Base-by-base conservation (phyloP, 1,284 basidiomycete species). In the Rugosomyces carneus region DNA sequence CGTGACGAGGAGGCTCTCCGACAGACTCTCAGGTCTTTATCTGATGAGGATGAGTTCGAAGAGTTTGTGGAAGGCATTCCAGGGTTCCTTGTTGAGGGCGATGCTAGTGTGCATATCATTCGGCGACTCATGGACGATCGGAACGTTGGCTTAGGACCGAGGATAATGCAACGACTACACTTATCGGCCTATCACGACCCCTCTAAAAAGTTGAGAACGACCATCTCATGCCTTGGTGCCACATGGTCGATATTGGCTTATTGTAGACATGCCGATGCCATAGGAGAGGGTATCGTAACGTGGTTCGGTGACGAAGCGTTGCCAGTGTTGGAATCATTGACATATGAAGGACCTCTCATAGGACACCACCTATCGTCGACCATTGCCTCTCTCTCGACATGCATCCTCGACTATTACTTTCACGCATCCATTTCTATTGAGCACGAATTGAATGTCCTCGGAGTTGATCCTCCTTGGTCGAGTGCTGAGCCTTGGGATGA, bases 1-100 rank as follows among this genome's bases (percentile, higher is more conserved):
- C 62, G 62, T 18, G 64, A 66, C 44, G 48, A 61, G 19, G 48
- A 57, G 21, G 58, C 58, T n/a, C 32, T 48, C 3, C 37, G 50
- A n/a, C 43, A 40, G 16, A 45, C 43, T 7, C 37, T 46, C 16
- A 34, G 29, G 21, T 35, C 36, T 18, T 37, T 43, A 18, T 44
- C 39, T 1, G 45, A 44, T 11, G 18, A 27, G 15, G 15, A 23
- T 24, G 35, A 44, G 5, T 31, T 44, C 29, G 15, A 32, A 23
- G 11, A 20, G 9, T 48, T 50, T 37, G 36, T 48, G 10, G 45
- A 48, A 10, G 45, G 39, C 7, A 50, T 50, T 24, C 45, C 42
- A 16, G 42, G 39, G 18, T 50, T 44, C 29, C 42, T 50, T 18
- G 15, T 42, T 19, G 45, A 47, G 32, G 45, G 29, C 13, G 27